Base-by-base conservation (phyloP, 495 filamentous ascomycete genomes). In the Sordaria brevicollis region DNA sequence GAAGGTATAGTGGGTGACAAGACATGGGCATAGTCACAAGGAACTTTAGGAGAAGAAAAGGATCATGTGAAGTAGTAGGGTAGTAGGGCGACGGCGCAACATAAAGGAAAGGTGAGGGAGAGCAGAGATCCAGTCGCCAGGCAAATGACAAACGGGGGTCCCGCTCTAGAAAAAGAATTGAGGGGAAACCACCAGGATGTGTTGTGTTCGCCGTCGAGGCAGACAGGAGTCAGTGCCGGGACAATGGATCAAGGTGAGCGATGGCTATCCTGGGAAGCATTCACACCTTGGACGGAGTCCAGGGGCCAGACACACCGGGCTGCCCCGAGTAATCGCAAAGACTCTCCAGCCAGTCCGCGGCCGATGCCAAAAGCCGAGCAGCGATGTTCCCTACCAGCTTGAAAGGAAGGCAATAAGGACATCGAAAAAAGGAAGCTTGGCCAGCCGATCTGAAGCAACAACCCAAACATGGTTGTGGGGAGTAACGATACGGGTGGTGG, bases 201-300 rank as follows among this genome's bases (percentile, higher is more conserved):
- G 41, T 69, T 68, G 70, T 69, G 68, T 66, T 71, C 74, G 75
- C 75, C 72, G 66, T 72, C 38, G 65, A 73, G 71, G 73, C 71
- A 71, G 69, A 70, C 69, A 71, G 35, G 54, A 68, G 49, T 38
- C 69, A 69, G 70, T 67, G 66, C 54, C 49, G 36, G 70, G 62
- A 62, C 68, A 72, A 34, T 68, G 65, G 68, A 67, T 72, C 49
- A 62, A 69, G 67, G 41, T 37, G 38, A 65, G 71, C 38, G 65
- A 67, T 67, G 68, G 54, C 68, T 68, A 75, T 69, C 65, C 72
- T 65, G 65, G 68, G 71, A n/a, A 57, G 49, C 49, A 62, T 62
- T 62, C 25, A 31, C 49, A 62, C 5, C 49, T 74, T 74, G 66
- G 43, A 49, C 38, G 69, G 68, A 71, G 69, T 38, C 68, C 71